A percentile compares a stretch with the other conserved stretches of the same genome.
These are phyloP conservation scores for Aplosporella prunicola DNA, from an alignment of 2,329 filamentous ascomycete species.

Conservation along the genomic window DNA sequence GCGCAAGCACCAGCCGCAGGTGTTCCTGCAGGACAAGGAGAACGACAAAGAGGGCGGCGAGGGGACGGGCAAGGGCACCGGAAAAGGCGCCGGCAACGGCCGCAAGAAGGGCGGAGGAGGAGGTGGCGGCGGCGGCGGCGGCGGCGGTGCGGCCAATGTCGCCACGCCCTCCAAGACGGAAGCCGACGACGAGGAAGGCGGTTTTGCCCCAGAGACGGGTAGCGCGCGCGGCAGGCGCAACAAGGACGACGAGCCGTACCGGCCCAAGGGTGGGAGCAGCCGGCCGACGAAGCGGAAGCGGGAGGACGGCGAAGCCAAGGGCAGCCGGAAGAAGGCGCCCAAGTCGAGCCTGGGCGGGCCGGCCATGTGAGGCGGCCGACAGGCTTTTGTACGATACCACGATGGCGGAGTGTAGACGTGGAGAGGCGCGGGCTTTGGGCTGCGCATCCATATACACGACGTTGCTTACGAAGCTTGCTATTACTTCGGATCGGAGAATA, in stretches of 20 bases:
- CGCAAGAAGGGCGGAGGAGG: conserved; percentile 15
- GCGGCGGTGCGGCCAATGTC: conserved; percentile 24
- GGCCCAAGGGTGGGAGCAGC: conserved; percentile 40
- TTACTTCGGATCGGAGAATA: too few relatives aligned
- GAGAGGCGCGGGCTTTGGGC: conserved; percentile 1
- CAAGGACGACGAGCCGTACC: conserved; percentile 36
- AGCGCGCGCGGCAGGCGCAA: conserved; percentile 25
- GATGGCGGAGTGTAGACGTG: too few relatives aligned
- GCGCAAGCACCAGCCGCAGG: conserved; percentile 70
- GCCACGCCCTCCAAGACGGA: conserved; percentile 27
- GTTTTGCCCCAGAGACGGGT: conserved; percentile 22
- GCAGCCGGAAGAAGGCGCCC: conserved; percentile 8
- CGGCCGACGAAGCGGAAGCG: conserved; percentile 35
- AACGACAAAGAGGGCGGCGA: conserved; percentile 28
- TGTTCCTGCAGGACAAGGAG: conserved; percentile 68
- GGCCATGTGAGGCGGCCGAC: too few relatives aligned
- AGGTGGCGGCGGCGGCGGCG: conserved; percentile 20
- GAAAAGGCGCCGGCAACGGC: conserved; percentile 24
- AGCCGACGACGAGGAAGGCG: conserved; percentile 34
- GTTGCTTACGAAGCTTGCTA: too few relatives aligned
- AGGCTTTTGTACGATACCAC: too few relatives aligned
- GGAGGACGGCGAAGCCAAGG: conserved; percentile 24
- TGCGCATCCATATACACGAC: too few relatives aligned
- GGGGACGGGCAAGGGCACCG: conserved; percentile 22
- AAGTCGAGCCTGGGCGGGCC: too few relatives aligned